Percentiles rank a stretch among this genome's conserved stretches.
These are phyloP conservation scores for Ophiosphaerella korrae DNA, from an alignment of 2,329 filamentous ascomycete species.

Conservation along the genomic window DNA sequence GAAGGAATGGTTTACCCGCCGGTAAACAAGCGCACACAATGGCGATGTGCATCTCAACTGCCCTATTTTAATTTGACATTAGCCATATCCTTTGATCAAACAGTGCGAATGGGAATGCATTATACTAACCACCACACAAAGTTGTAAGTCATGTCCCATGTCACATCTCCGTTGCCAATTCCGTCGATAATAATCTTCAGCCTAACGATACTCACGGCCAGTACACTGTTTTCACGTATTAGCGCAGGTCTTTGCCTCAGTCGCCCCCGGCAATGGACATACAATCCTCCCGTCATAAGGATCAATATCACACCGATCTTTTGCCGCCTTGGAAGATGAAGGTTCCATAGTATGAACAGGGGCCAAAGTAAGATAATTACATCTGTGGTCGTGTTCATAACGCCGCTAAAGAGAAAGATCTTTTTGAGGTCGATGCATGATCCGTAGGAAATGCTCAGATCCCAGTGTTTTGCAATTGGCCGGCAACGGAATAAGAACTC, in stretches of 20 bases:
- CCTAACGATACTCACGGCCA: conserved; percentile 1
- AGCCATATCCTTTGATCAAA: neutral
- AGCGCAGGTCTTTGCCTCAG: neutral
- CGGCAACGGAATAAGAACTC: conserved; percentile 4
- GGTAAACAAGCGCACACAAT: conserved; percentile 3
- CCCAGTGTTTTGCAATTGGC: conserved; percentile 3
- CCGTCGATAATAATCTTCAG: conserved; percentile 1
- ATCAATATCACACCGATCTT: conserved; percentile 2
- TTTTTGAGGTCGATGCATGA: conserved; percentile 2
- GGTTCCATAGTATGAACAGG: conserved; percentile 1
- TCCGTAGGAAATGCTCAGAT: conserved; percentile 4
- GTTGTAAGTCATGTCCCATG: neutral
- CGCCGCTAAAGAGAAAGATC: conserved; percentile 3
- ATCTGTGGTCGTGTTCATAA: conserved; percentile 2
- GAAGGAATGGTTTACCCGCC: conserved; percentile 2
- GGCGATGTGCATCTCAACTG: conserved; percentile 3
- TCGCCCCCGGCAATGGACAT: neutral
- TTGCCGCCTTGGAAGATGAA: conserved; percentile 2
- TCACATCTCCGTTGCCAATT: neutral
- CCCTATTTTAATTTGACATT: neutral
- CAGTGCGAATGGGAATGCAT: neutral
- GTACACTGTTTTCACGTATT: conserved; percentile 1
- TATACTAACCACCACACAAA: conserved; percentile 4
- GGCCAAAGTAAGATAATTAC: conserved; percentile 1
- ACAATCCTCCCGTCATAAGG: conserved; percentile 5